These are phyloP conservation scores for Wickerhamomyces strasburgensis DNA, from an alignment of 805 yeast genomes.

Conservation along the genomic window DNA sequence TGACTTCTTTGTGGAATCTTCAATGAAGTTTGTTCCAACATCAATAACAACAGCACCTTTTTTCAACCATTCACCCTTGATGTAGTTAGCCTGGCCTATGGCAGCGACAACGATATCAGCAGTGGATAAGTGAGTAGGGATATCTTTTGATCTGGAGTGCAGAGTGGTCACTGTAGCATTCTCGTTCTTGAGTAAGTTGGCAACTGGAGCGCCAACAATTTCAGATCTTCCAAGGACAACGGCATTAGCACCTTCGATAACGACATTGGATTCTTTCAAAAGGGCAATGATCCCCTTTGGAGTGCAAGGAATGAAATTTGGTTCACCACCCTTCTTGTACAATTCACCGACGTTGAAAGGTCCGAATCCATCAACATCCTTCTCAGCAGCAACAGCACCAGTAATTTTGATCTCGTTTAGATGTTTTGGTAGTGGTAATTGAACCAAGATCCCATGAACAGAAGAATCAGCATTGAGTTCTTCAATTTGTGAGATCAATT, in stretches of 20 bases:
- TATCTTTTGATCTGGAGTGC: slow-evolving; percentile 67
- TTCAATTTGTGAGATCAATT: slow-evolving; percentile 53
- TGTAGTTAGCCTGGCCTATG: slow-evolving; percentile 79
- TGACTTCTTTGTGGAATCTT: slow-evolving; percentile 66
- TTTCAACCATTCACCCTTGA: slow-evolving; percentile 86
- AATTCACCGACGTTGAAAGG: slow-evolving; percentile 86
- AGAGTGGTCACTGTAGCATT: slow-evolving; percentile 79
- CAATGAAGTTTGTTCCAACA: slow-evolving; percentile 89
- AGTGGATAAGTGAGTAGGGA: slow-evolving; percentile 49
- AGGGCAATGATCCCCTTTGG: slow-evolving; percentile 89
- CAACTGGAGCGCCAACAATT: slow-evolving; percentile 93
- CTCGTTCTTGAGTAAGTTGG: slow-evolving; percentile 73
- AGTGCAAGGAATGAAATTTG: slow-evolving; percentile 87
- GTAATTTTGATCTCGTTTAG: slow-evolving; percentile 78
- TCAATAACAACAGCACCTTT: slow-evolving; percentile 82
- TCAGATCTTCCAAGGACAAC: slow-evolving; percentile 95
- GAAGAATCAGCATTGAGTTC: slow-evolving; percentile 65
- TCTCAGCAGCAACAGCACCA: slow-evolving; percentile 69
- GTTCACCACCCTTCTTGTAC: slow-evolving; percentile 78
- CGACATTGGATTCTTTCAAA: slow-evolving; percentile 62
- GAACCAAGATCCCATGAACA: slow-evolving; percentile 85
- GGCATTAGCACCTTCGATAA: slow-evolving; percentile 72
- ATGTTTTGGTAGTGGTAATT: slow-evolving; percentile 81
- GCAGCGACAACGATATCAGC: slow-evolving; percentile 94
- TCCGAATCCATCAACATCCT: slow-evolving; percentile 96